Evolutionary conservation across 371 early-diverging fungal genomes (phyloP).

Genomic region (Encephalitozoon romaleae): DNA sequence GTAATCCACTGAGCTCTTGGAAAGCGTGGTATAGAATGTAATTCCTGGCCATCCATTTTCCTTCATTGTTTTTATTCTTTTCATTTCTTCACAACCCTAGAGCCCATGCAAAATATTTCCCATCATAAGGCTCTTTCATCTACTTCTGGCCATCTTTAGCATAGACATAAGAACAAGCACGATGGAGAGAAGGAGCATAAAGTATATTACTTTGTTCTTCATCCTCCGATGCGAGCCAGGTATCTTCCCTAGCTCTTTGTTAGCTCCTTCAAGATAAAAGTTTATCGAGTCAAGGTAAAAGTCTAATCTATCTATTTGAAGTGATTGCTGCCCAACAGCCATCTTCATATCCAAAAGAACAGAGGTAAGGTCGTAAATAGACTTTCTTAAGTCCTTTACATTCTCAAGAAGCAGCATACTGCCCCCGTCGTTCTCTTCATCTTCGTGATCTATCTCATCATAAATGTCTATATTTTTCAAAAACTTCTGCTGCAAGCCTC

Average conservation of each 20-base stretch:
- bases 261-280: constrained; percentile 42
- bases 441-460: constrained; percentile 16
- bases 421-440: background rate
- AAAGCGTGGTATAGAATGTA: constrained; percentile 35
- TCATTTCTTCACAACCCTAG: constrained; percentile 12
- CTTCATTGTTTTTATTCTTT: background rate
- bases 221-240: background rate
- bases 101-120: background rate
- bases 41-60: background rate
- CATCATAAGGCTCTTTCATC: background rate
- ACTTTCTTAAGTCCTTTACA: constrained; percentile 30
- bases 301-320: constrained; percentile 52
- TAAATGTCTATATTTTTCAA: constrained; percentile 15
- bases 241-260: constrained; percentile 45
- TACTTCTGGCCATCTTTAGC: constrained; percentile 9
- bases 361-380: constrained; percentile 48
- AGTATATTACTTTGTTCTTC: constrained; percentile 53
- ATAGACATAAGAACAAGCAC: constrained; percentile 22
- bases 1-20: constrained; percentile 7
- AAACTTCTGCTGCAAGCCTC: constrained; percentile 28
- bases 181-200: constrained; percentile 15
- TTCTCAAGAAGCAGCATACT: constrained; percentile 11
- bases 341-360: constrained; percentile 53
- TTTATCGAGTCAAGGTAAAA: constrained; percentile 38
- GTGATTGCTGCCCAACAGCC: constrained; percentile 33